Conservation (phyloP, 2,329 filamentous ascomycete species). For the Endocalyx cinctus region DNA sequence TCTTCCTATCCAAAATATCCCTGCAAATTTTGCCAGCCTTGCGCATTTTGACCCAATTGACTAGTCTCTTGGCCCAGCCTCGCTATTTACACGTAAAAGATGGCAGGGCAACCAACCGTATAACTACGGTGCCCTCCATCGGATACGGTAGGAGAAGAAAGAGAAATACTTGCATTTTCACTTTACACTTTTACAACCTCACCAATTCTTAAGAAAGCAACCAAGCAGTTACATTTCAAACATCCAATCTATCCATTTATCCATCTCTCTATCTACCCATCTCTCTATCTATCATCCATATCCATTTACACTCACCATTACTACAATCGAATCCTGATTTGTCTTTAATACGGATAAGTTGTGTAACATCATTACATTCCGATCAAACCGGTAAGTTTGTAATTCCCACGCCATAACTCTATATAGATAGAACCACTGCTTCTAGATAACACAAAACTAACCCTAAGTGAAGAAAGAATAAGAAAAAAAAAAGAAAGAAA, state of each 20-base stretch:
- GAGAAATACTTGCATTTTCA: slow-evolving; percentile 4
- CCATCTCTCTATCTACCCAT: slow-evolving; percentile 3
- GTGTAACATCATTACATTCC: too few relatives aligned
- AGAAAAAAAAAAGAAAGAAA: too few relatives aligned
- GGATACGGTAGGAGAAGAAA: too few relatives aligned
- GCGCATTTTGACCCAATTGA: slow-evolving; percentile 17
- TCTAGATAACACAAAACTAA: too few relatives aligned
- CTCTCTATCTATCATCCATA: background rate
- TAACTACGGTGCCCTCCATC: slow-evolving; percentile 29
- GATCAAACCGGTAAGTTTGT: too few relatives aligned
- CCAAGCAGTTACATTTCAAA: background rate
- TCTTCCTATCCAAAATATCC: too few relatives aligned
- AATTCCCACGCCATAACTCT: too few relatives aligned
- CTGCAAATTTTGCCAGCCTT: slow-evolving; percentile 28
- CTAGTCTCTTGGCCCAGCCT: slow-evolving; percentile 25
- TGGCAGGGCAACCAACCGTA: slow-evolving; percentile 45
- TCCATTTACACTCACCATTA: background rate
- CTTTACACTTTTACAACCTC: background rate
- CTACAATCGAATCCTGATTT: background rate
- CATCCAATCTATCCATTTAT: background rate
- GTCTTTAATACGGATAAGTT: too few relatives aligned
- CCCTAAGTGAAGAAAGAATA: too few relatives aligned
- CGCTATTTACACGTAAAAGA: slow-evolving; percentile 34
- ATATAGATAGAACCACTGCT: too few relatives aligned
- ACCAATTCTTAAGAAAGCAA: background rate